Conservation (phyloP, 2,329 filamentous ascomycete species). For the Xylaria sp. region DNA sequence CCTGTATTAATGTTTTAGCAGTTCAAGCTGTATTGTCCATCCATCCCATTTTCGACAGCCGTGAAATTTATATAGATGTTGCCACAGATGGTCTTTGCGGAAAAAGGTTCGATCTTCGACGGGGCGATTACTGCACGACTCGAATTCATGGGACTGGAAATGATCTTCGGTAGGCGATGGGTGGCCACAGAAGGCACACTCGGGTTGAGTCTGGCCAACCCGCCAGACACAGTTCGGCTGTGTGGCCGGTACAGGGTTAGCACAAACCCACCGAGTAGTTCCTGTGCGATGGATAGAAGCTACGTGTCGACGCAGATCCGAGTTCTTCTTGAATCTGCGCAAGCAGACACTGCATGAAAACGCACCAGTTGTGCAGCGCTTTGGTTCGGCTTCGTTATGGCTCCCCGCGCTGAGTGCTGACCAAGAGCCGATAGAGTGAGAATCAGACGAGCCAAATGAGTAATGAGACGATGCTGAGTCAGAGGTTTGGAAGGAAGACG, state of each 20-base stretch:
- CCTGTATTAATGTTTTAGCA: not conserved
- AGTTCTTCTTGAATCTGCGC: conserved; percentile 47
- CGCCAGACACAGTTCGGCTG: conserved; percentile 55
- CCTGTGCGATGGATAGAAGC: not conserved
- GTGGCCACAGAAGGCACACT: conserved; percentile 49
- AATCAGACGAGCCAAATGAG: not conserved
- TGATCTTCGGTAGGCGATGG: conserved; percentile 34
- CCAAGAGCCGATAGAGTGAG: not conserved
- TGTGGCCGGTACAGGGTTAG: conserved; percentile 43
- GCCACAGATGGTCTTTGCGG: conserved; percentile 49
- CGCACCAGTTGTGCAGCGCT: not conserved
- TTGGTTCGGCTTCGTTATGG: not conserved
- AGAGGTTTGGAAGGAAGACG: not conserved
- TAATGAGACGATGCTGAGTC: not conserved
- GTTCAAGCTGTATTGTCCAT: not conserved
- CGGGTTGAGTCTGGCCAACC: conserved; percentile 50
- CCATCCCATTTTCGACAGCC: conserved; percentile 50
- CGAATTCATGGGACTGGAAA: conserved; percentile 48
- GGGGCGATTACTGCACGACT: conserved; percentile 56
- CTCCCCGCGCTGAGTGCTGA: not conserved
- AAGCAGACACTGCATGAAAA: conserved; percentile 49
- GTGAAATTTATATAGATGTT: conserved; percentile 47
- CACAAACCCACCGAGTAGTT: conserved; percentile 55
- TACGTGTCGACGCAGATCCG: conserved; percentile 53
- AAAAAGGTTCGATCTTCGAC: conserved; percentile 49